Base-by-base conservation (phyloP, 345 rosid genomes). In the Dipteronia sinensis region DNA sequence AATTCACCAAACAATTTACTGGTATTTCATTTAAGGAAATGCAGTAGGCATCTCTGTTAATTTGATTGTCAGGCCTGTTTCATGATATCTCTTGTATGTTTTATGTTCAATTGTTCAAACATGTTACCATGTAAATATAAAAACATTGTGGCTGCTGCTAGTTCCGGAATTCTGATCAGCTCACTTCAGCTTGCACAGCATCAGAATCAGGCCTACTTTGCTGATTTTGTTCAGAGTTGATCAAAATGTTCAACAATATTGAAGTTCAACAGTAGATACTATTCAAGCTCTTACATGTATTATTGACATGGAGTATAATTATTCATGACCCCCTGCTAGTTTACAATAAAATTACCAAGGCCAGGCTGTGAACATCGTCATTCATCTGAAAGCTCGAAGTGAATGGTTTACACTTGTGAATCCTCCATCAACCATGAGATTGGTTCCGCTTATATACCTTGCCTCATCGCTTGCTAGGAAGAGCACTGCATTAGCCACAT, bases 361-460 rank as follows among this genome's bases (percentile, higher is more conserved):
- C 3, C 0, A 67, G 69, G 49, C 23, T 17, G 69, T 47, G 13
- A n/a, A 53, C 11, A 17, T 10, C 75, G 25, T 12, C 29, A 70
- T 77, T 56, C 88, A 92, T 81, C 94, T 80, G 78, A 93, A 95
- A 71, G 88, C 94, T 13, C 78, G 78, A 19, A 95, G 75, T 1
- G 88, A 67, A 80, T 95, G 97, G 76, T 91, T 95, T 22, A 87
- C 75, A 75, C 79, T 47, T 20, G 93, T 85, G 83, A 95, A 92
- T 9, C 99, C 98, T 64, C 99, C 99, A 82, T 95, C 99, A 12
- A 95, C 86, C 95, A 92, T 85, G 69, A 95, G 86, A 83, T 95
- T 93, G 13, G 78, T 89, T 7, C 99, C 99, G 16, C 99, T 95
- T 31, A 93, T 76, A n/a, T 92, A 95, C 82, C 90, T 87, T 1